Conservation (phyloP, 805 yeast species). For the Metschnikowia lochheadii region DNA sequence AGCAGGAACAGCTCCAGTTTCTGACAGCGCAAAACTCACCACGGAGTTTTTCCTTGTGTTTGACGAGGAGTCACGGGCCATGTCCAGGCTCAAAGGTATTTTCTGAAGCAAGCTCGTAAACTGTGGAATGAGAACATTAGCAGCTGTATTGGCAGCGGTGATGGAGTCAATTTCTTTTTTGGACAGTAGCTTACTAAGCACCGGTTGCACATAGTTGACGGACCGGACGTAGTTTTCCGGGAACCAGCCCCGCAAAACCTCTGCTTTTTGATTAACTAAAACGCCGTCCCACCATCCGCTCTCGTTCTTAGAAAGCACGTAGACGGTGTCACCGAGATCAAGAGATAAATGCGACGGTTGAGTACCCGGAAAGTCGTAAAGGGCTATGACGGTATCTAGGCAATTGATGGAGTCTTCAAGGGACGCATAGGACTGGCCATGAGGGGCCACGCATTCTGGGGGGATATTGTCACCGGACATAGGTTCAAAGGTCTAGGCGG, state of each 20-base stretch:
- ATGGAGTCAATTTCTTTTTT: slow-evolving; percentile 40
- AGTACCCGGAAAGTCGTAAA: slow-evolving; percentile 52
- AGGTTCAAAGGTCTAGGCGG: too few relatives aligned
- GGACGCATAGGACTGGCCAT: slow-evolving; percentile 17
- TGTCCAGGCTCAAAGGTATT: slow-evolving; percentile 25
- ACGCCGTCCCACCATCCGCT: slow-evolving; percentile 91
- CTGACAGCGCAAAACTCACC: slow-evolving; percentile 48
- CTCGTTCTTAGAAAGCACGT: slow-evolving; percentile 60
- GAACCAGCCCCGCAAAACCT: slow-evolving; percentile 74
- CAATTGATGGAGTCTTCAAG: slow-evolving; percentile 24
- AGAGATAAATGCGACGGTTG: slow-evolving; percentile 50
- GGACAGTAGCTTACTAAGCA: slow-evolving; percentile 33
- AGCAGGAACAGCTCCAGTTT: slow-evolving; percentile 25
- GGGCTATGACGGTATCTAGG: slow-evolving; percentile 56
- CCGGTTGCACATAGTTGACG: slow-evolving; percentile 41
- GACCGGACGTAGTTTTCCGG: slow-evolving; percentile 60
- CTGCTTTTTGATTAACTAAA: slow-evolving; percentile 30
- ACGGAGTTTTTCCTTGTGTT: slow-evolving; percentile 45
- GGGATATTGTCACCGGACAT: slow-evolving; percentile 33
- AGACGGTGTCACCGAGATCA: slow-evolving; percentile 62
- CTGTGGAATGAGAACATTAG: slow-evolving; percentile 42
- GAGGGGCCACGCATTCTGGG: slow-evolving; percentile 37
- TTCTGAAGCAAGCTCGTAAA: slow-evolving; percentile 36
- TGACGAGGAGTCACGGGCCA: slow-evolving; percentile 29
- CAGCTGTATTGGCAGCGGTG: slow-evolving; percentile 46